These are phyloP conservation scores for Lactarius indigo DNA, from an alignment of 768 basidiomycete species.

Conservation along the genomic window DNA sequence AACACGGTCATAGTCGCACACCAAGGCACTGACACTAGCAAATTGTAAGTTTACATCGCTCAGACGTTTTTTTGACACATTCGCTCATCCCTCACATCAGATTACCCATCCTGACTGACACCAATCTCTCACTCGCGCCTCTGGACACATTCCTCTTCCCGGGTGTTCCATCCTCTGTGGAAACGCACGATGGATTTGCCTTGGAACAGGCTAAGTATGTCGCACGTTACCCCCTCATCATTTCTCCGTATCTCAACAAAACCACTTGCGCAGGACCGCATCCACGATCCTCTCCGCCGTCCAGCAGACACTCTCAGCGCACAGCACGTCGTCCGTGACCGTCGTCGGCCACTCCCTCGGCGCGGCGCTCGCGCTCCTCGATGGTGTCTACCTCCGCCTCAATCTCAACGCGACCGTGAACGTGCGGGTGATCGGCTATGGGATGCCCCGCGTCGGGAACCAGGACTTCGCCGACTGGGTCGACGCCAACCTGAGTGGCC, in stretches of 20 bases:
- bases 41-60: constrained; percentile 30
- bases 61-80: background rate
- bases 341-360: constrained; percentile 12
- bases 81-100: constrained; percentile 27
- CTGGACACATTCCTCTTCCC: constrained; percentile 47
- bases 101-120: constrained; percentile 41
- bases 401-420: background rate
- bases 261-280: constrained; percentile 2
- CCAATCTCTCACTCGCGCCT: constrained; percentile 34
- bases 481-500: constrained; percentile 43
- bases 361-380: constrained; percentile 11
- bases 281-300: background rate
- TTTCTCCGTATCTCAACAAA: background rate
- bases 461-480: constrained; percentile 1
- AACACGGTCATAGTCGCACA: constrained; percentile 37
- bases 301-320: background rate
- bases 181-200: constrained; percentile 47
- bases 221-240: background rate
- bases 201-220: constrained; percentile 43
- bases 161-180: constrained; percentile 40
- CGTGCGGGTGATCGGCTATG: constrained; percentile 2
- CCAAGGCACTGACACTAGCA: constrained; percentile 36
- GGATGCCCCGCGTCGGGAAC: constrained; percentile 17
- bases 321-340: background rate
- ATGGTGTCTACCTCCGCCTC: constrained; percentile 3